phyloP scores from a whole-genome alignment of 306 rosid genomes.

The Hippophae gyantsensis region DNA sequence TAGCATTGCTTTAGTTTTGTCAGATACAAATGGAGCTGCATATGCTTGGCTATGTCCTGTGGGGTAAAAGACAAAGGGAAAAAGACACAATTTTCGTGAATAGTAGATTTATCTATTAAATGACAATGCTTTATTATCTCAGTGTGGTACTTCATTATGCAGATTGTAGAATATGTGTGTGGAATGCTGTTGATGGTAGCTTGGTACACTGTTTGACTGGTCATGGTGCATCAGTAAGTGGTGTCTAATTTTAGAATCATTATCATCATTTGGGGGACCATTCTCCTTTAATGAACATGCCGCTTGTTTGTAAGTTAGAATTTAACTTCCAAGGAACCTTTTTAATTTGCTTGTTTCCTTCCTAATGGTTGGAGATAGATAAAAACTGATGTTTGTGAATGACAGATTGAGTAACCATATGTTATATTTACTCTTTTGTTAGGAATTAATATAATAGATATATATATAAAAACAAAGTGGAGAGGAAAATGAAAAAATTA shows the following conservation, averaged over 20 bases:
- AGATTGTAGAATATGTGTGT: constrained; percentile 96
- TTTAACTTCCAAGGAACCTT: no score
- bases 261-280: constrained; percentile 1
- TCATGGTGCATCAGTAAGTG: constrained; percentile 66
- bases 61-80: no score
- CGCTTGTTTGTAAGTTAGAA: neutral
- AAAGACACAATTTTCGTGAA: neutral
- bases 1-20: neutral
- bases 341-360: no score
- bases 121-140: constrained; percentile 3
- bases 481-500: no score
- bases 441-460: no score
- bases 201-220: constrained; percentile 88
- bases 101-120: neutral
- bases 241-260: constrained; percentile 1
- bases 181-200: constrained; percentile 97
- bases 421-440: no score
- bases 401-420: no score
- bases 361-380: no score
- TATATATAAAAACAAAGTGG: no score
- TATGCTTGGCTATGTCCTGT: no score
- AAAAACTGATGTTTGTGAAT: no score
- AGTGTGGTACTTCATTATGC: constrained; percentile 17
- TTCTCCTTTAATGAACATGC: constrained; percentile 1
- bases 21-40: no score